These are phyloP conservation scores for Suillus discolor DNA, from an alignment of 768 basidiomycete species.

Conservation along the genomic window DNA sequence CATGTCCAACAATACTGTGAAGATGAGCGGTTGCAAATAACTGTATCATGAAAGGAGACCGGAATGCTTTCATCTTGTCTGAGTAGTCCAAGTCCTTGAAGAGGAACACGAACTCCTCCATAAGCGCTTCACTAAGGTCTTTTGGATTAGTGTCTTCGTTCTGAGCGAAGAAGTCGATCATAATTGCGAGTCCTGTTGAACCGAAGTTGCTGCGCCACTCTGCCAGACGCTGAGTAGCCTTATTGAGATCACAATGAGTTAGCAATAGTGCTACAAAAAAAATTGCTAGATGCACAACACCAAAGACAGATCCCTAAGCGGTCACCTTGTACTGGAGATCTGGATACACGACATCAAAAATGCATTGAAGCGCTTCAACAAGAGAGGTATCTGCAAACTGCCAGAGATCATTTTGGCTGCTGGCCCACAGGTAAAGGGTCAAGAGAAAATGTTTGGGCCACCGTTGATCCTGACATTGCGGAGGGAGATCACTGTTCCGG, in stretches of 20 bases:
- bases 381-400: not conserved
- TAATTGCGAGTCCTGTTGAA: not conserved
- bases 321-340: not conserved
- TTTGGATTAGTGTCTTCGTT: not conserved
- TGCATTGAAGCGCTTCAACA: not conserved
- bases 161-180: not conserved
- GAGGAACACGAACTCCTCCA: not conserved
- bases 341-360: not conserved
- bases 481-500: not conserved
- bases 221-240: not conserved
- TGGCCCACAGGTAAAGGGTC: not conserved
- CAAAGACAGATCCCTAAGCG: not conserved
- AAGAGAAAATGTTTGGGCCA: not conserved
- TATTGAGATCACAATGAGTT: not conserved
- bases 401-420: not conserved
- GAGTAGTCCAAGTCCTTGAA: not conserved
- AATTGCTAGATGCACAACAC: not conserved
- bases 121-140: not conserved
- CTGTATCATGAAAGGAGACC: not conserved
- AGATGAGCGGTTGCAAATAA: not conserved
- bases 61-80: not conserved
- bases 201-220: not conserved
- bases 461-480: not conserved
- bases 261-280: not conserved
- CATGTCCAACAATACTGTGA: not conserved